A percentile compares a stretch with the other conserved stretches of the same genome.
These are phyloP conservation scores for Aspergillus steynii DNA, from an alignment of 495 filamentous ascomycete genomes.

Conservation along the genomic window DNA sequence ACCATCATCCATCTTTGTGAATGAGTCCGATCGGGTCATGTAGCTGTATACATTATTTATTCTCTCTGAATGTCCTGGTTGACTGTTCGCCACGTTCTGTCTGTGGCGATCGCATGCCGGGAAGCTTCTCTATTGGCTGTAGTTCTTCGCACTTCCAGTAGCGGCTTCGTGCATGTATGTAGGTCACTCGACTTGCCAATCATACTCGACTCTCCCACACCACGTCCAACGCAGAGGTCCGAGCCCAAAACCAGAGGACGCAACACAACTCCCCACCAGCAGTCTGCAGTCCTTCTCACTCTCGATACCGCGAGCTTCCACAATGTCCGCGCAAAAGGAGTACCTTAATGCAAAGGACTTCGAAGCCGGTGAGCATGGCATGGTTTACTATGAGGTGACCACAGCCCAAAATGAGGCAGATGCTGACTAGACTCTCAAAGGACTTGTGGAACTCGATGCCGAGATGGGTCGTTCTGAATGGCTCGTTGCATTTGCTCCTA, in stretches of 20 bases:
- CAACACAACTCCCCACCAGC: not conserved
- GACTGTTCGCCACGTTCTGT: not conserved
- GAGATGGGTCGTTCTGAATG: constrained; percentile 28
- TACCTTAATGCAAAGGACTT: not conserved
- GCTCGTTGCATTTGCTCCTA: constrained; percentile 35
- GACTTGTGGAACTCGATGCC: constrained; percentile 27
- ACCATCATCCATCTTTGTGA: too few species aligned
- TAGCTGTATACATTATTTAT: too few species aligned
- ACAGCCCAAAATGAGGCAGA: not conserved
- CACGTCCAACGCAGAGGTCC: not conserved
- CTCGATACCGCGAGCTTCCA: not conserved
- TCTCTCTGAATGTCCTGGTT: too few species aligned
- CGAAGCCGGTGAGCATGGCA: not conserved
- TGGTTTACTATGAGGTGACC: not conserved
- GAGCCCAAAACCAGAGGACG: not conserved
- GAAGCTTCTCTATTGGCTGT: not conserved
- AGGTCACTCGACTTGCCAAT: not conserved
- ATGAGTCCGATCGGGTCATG: too few species aligned
- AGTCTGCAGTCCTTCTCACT: not conserved
- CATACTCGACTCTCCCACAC: not conserved
- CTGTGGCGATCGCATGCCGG: not conserved
- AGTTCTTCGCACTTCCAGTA: not conserved
- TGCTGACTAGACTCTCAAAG: constrained; percentile 12
- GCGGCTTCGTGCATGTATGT: not conserved
- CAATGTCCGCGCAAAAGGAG: not conserved